phyloP scores from a whole-genome alignment of 2,329 filamentous ascomycete species.

The Paecilomyces sp. region DNA sequence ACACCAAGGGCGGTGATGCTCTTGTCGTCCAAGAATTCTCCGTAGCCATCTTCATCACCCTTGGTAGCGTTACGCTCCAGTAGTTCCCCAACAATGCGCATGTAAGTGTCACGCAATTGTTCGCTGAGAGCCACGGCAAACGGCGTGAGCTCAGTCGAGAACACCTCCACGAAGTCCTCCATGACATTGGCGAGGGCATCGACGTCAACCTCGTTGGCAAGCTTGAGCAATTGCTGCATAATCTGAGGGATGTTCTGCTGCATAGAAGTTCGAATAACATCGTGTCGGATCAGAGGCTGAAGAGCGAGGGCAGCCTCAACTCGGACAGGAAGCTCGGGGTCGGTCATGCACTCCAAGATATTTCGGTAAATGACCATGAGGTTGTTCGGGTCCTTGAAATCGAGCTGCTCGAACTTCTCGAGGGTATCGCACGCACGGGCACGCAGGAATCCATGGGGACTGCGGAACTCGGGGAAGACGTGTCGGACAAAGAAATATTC shows the following conservation, averaged over 20 bases:
- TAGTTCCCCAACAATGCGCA: conserved; percentile 86
- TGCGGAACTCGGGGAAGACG: conserved; percentile 96
- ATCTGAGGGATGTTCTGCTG: conserved; percentile 97
- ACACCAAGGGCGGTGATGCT: conserved; percentile 96
- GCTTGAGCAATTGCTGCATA: conserved; percentile 95
- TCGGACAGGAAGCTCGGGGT: conserved; percentile 83
- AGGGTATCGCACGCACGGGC: conserved; percentile 94
- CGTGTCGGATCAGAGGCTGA: conserved; percentile 91
- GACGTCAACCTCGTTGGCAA: conserved; percentile 96
- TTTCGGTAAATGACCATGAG: conserved; percentile 93
- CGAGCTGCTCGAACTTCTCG: conserved; percentile 94
- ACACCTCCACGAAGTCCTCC: conserved; percentile 99
- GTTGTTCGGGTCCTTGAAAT: conserved; percentile 96
- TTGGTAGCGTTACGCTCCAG: conserved; percentile 75
- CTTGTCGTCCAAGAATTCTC: conserved; percentile 95
- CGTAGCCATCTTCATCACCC: conserved; percentile 70
- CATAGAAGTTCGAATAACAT: conserved; percentile 90
- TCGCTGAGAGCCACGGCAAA: conserved; percentile 95
- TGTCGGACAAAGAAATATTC: conserved; percentile 98
- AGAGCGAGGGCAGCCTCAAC: conserved; percentile 91
- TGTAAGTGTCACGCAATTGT: conserved; percentile 90
- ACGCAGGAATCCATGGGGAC: conserved; percentile 81
- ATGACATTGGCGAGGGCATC: conserved; percentile 97
- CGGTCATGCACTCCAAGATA: conserved; percentile 94
- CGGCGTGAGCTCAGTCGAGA: conserved; percentile 91